Evolutionary conservation across 768 basidiomycete genomes (phyloP), one percentile per base, ranked within the genome.

Genomic region (Podaxis sp.): DNA sequence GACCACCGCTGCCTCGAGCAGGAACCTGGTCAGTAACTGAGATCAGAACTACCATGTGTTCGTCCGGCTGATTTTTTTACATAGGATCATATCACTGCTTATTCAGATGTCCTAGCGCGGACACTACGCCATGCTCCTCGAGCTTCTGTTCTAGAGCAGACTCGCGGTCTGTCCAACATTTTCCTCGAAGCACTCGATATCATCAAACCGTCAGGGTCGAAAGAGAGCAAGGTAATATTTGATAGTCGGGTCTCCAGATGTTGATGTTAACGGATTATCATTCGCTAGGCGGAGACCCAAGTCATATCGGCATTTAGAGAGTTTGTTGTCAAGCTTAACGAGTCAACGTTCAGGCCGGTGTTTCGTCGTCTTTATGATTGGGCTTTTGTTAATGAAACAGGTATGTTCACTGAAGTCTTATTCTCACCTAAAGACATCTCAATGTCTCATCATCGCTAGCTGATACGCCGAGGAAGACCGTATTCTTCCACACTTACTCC

Each of bases 321-420:
- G 72, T 78, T 98, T 8, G 91, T 95, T 11, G 85, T 93, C 58
- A 98, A 98, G 74, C 79, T 99, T 57, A 97, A 96, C 69, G 97
- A 98, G 67, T 85, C 86, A 0, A 83, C 89, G 0, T 98, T 99
- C 86, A 84, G 87, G 65, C 95, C 96, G 0, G 77, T 98, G 15
- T 96, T 98, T 83, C 87, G 94, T 59, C 87, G 88, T 58, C 74
- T 96, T 61, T 94, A 93, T 69, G 97, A 99, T 71, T 99, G 97
- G 97, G 94, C 94, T 0, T 95, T 95, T 68, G 82, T 81, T 1
- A 77, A 79, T 61, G 82, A 81, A 29, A 69, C 70, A 25, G 74
- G 86, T 87, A 68, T 36, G 79, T 73, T 46, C 43, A 7, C 19
- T 8, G 7, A 17, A 17, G 9, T 54, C n/a, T 37, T 49, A 3